phyloP scores from a whole-genome alignment of 192 early-diverging fungal species.

The Cetraspora pellucida region DNA sequence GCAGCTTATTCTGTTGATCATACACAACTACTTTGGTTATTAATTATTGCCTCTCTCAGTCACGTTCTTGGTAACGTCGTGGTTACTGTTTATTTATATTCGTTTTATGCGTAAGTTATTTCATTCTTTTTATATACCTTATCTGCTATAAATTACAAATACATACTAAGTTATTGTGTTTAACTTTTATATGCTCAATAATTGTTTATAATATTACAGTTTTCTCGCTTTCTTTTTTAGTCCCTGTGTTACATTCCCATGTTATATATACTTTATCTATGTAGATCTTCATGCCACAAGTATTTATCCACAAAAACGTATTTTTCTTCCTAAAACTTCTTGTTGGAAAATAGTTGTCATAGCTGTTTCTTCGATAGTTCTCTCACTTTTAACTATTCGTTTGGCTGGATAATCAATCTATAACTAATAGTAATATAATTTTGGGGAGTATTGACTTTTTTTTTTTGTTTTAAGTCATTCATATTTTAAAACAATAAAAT shows the following conservation, averaged over 20 bases:
- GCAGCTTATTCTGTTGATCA: too few species aligned
- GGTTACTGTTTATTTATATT: not conserved
- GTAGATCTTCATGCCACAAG: not conserved
- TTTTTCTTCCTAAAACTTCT: slow-evolving; percentile 6
- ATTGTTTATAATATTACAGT: not conserved
- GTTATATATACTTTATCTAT: slow-evolving; percentile 7
- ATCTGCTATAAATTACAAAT: not conserved
- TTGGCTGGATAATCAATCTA: not conserved
- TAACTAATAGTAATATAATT: too few species aligned
- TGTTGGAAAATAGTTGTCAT: not conserved
- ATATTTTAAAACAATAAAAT: too few species aligned
- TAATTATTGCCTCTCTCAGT: not conserved
- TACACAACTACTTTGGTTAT: not conserved
- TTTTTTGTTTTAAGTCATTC: too few species aligned
- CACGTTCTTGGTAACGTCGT: slow-evolving; percentile 3
- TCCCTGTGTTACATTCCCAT: not conserved
- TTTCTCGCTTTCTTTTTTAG: not conserved
- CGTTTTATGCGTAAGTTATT: not conserved
- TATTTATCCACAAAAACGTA: slow-evolving; percentile 17
- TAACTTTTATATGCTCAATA: not conserved
- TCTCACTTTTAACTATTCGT: not conserved
- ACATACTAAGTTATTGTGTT: not conserved
- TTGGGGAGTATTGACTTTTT: too few species aligned
- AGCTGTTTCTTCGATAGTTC: not conserved
- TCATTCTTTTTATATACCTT: not conserved